Base-by-base conservation (phyloP, 495 filamentous ascomycete genomes). In the Aspergillus mulundensis region DNA sequence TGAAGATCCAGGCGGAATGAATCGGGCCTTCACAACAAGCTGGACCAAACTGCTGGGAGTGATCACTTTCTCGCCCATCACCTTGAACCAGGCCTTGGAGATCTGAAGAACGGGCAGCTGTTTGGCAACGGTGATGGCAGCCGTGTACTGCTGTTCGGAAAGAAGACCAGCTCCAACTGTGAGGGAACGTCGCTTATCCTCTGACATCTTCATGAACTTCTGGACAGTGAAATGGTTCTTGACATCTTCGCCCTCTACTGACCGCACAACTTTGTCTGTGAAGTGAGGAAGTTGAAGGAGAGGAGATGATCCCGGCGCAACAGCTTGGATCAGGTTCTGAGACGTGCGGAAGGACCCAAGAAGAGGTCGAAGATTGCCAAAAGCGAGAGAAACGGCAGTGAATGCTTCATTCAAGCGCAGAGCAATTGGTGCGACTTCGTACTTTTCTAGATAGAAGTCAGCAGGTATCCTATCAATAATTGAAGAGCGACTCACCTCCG, bases 41-140 rank as follows among this genome's bases (percentile, higher is more conserved):
- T 92, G 90, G 43, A 97, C 91, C 43, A 98, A 80, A 61, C 89
- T 94, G 61, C 87, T 87, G n/a, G 94, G 92, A 14, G 90, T 95
- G 66, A 97, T 87, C 68, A 84, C 89, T 56, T 85, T 88, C 74
- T 98, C 94, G 56, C 94, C 94, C 61, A 89, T 86, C 48, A 98
- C 94, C 77, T 98, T 98, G 83, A 98, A 98, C 75, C 95, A 98
- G 2, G 90, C 89, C 74, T 91, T 93, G 68, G 91, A 90, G n/a
- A 97, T 82, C 54, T 87, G 79, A 44, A 97, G 75, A 42, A 81
- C 78, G 0, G 94, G 94, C 12, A 98, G 74, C 69, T 95, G 89
- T 61, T 83, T 82, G 21, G 90, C 91, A 40, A 96, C 85, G 41
- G 71, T 66, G 49, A 95, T 74, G 25, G 87, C 90, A 21, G 83